Base-by-base conservation (phyloP, 1,284 basidiomycete species). In the Blastosporella zonata region DNA sequence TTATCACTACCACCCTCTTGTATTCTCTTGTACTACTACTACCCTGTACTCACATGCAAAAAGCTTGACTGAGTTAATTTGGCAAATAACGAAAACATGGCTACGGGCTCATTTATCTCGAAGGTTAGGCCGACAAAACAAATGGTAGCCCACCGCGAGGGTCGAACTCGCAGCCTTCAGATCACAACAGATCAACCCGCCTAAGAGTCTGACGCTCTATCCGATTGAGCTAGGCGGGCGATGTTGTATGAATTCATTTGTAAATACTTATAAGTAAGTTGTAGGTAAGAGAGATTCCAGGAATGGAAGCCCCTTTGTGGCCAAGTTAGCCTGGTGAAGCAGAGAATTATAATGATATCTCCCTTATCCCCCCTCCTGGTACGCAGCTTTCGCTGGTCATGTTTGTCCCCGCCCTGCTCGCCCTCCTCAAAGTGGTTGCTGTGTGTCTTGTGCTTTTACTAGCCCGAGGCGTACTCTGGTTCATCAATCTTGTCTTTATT, bases 81-180 rank as follows among this genome's bases (percentile, higher is more conserved):
- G n/a, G n/a, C n/a, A n/a, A n/a, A n/a, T n/a, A n/a, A n/a, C n/a
- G n/a, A n/a, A n/a, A n/a, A n/a, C n/a, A n/a, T n/a, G n/a, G n/a
- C n/a, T n/a, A n/a, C n/a, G n/a, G n/a, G n/a, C n/a, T n/a, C n/a
- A n/a, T n/a, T n/a, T n/a, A n/a, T n/a, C n/a, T n/a, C n/a, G 35
- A 13, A 37, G 15, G 21, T 37, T 9, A 21, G 18, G n/a, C n/a
- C n/a, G n/a, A n/a, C n/a, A 25, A 25, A 42, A 46, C 39, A 21
- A 12, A 22, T 12, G 10, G 1, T 84, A 87, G 85, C 83, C 85
- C 85, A 88, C 84, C 84, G 85, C 83, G 85, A 87, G 86, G 84
- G 84, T 89, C 86, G 85, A 89, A 89, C 85, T 87, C 83, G 83
- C 86, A 89, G 84, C 85, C 85, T 87, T 88, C 86, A 85, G 82